phyloP scores from a whole-genome alignment of 805 yeast species.

The Wickerhamiella alocasiicola region DNA sequence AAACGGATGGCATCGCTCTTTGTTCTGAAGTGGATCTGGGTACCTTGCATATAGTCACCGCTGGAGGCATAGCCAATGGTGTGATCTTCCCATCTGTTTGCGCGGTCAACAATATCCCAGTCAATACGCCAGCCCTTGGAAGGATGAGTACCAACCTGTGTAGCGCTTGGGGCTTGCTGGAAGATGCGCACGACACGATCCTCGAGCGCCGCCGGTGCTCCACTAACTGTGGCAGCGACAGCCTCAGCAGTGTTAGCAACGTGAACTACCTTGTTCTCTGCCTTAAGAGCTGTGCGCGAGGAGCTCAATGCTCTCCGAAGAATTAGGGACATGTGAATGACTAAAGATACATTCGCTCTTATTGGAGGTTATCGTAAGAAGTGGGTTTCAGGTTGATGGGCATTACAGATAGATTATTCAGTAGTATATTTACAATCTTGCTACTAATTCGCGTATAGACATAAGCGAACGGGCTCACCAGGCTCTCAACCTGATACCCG shows the following conservation, averaged over 20 bases:
- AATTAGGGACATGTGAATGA: conserved; percentile 6
- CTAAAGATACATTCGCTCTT: conserved; percentile 4
- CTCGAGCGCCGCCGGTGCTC: conserved; percentile 59
- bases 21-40: conserved; percentile 58
- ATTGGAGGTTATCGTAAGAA: no score
- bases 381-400: no score
- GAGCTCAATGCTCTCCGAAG: conserved; percentile 9
- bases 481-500: no score
- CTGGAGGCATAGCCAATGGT: conserved; percentile 74
- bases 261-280: conserved; percentile 2
- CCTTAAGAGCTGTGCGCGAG: neutral
- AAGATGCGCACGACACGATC: conserved; percentile 64
- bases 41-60: conserved; percentile 68
- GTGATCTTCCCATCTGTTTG: conserved; percentile 82
- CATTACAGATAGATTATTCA: no score
- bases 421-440: no score
- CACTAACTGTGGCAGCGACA: conserved; percentile 25
- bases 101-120: conserved; percentile 69
- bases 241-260: conserved; percentile 7
- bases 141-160: conserved; percentile 49
- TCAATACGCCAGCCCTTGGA: conserved; percentile 56
- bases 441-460: no score
- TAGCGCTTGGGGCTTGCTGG: conserved; percentile 67
- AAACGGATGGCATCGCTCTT: conserved; percentile 67
- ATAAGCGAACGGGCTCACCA: no score